phyloP scores from a whole-genome alignment of 2,329 filamentous ascomycete genomes.

The Aspergillus texensis region DNA sequence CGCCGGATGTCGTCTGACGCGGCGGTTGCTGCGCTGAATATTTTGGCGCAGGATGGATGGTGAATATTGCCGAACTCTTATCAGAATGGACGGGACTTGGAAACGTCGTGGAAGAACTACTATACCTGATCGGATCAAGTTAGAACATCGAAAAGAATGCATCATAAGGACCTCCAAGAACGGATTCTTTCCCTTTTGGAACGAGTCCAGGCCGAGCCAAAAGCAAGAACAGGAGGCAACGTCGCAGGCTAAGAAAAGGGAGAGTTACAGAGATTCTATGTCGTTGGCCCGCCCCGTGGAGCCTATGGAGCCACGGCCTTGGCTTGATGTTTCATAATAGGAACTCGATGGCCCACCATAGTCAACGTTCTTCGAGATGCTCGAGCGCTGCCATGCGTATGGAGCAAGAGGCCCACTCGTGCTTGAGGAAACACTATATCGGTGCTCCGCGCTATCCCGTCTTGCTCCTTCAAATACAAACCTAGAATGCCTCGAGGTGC shows the following conservation, averaged over 20 bases:
- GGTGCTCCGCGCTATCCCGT: slow-evolving; percentile 24
- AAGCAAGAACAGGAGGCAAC: neutral
- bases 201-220: neutral
- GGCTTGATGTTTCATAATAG: slow-evolving; percentile 27
- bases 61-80: slow-evolving; percentile 22
- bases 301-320: slow-evolving; percentile 27
- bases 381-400: slow-evolving; percentile 22
- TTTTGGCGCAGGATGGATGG: slow-evolving; percentile 14
- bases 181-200: neutral
- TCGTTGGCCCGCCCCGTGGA: slow-evolving; percentile 30
- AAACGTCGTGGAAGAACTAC: slow-evolving; percentile 30
- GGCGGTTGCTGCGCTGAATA: slow-evolving; percentile 19
- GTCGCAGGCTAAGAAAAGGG: slow-evolving; percentile 14
- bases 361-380: slow-evolving; percentile 19
- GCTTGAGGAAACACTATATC: slow-evolving; percentile 27
- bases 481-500: slow-evolving; percentile 17
- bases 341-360: slow-evolving; percentile 17
- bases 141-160: slow-evolving; percentile 14
- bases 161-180: neutral
- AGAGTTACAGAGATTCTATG: slow-evolving; percentile 36
- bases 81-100: slow-evolving; percentile 34
- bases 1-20: slow-evolving; percentile 26
- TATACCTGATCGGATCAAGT: slow-evolving; percentile 26
- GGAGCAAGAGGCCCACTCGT: slow-evolving; percentile 20
- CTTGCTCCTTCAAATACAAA: slow-evolving; percentile 20